These are phyloP conservation scores for Clarireedia homoeocarpa DNA, from an alignment of 2,329 filamentous ascomycete genomes.

Conservation along the genomic window DNA sequence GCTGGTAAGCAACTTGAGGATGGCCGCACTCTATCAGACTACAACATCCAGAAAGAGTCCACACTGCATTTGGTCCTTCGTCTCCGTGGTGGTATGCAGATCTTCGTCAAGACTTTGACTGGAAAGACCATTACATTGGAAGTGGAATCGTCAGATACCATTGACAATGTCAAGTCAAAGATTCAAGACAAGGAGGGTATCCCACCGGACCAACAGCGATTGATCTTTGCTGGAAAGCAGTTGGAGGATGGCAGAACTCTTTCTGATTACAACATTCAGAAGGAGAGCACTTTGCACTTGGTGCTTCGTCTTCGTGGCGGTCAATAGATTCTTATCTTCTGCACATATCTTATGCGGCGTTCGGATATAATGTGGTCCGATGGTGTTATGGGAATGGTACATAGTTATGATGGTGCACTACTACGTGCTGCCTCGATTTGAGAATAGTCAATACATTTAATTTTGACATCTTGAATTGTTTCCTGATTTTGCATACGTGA, in stretches of 20 bases:
- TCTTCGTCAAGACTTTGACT: constrained; percentile 49
- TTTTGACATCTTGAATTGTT: constrained; percentile 2
- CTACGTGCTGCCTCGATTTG: background rate
- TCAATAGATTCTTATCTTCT: constrained; percentile 15
- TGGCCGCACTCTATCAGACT: constrained; percentile 71
- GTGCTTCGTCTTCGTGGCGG: constrained; percentile 66
- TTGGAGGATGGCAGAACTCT: constrained; percentile 69
- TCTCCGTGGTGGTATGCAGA: constrained; percentile 53
- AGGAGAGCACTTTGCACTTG: constrained; percentile 64
- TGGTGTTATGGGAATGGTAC: constrained; percentile 1
- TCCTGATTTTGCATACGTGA: background rate
- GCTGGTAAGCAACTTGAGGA: constrained; percentile 68
- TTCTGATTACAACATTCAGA: constrained; percentile 85
- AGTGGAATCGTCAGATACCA: constrained; percentile 60
- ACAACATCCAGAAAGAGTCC: constrained; percentile 79
- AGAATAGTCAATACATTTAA: constrained; percentile 8
- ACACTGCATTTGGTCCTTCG: constrained; percentile 65
- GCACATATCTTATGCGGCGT: constrained; percentile 5
- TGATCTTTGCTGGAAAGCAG: constrained; percentile 66
- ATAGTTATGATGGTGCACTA: constrained; percentile 1
- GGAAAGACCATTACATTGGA: constrained; percentile 64
- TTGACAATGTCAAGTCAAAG: constrained; percentile 64
- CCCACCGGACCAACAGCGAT: constrained; percentile 61
- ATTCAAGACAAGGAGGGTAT: constrained; percentile 69
- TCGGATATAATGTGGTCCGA: background rate